Conservation (phyloP, 2,329 filamentous ascomycete species). For the Fusarium incarnatum region DNA sequence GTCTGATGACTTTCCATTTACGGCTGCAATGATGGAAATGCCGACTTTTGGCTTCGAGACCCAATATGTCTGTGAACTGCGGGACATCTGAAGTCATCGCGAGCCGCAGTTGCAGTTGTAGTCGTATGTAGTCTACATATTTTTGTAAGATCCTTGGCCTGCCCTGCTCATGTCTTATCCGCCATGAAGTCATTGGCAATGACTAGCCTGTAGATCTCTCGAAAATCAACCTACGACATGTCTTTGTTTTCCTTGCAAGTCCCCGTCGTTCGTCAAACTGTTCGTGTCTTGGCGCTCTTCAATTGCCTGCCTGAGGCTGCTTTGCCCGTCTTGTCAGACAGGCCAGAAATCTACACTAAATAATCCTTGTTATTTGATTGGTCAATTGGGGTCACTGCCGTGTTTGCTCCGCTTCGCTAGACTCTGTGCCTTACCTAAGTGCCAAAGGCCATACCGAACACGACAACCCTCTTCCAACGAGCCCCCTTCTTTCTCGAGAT, state of each 20-base stretch:
- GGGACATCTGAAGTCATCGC: neutral
- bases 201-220: constrained; percentile 29
- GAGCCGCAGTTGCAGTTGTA: neutral
- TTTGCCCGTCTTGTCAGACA: constrained; percentile 2
- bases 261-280: constrained; percentile 23
- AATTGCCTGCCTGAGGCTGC: constrained; percentile 29
- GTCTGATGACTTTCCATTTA: constrained; percentile 28
- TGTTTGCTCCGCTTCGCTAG: constrained; percentile 19
- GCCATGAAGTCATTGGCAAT: constrained; percentile 36
- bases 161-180: constrained; percentile 16
- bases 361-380: constrained; percentile 28
- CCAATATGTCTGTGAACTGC: neutral
- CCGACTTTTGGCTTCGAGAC: neutral
- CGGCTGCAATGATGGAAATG: constrained; percentile 17
- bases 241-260: constrained; percentile 36
- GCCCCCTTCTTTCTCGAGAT: neutral
- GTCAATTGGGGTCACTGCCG: constrained; percentile 4
- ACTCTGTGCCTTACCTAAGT: constrained; percentile 38
- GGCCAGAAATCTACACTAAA: constrained; percentile 1
- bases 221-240: constrained; percentile 7
- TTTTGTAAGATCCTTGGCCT: neutral
- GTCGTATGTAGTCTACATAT: neutral
- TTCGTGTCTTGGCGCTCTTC: constrained; percentile 23
- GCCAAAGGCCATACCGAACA: neutral
- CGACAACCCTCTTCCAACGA: neutral